Conservation (phyloP, 1,139 yeast genomes). For the Sugiyamaella grinbergsii region DNA sequence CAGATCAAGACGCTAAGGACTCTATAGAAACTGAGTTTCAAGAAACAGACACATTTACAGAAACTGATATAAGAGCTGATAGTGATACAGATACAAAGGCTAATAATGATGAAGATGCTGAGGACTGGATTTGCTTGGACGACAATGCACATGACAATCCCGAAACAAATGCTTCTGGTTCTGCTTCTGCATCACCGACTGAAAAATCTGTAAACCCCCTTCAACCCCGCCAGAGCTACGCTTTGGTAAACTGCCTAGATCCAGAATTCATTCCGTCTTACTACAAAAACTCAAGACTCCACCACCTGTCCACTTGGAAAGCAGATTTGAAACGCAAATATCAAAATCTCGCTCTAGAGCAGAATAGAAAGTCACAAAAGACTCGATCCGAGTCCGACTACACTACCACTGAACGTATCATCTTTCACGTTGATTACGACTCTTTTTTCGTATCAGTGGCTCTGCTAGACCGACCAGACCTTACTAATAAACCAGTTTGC, state of each 20-base stretch:
- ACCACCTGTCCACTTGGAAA: constrained; percentile 87
- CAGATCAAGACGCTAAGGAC: too few relatives aligned
- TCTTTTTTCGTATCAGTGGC: constrained; percentile 93
- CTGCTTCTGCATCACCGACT: background rate
- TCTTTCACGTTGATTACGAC: constrained; percentile 88
- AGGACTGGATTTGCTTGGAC: too few relatives aligned
- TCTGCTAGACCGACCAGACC: constrained; percentile 55
- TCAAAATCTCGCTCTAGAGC: constrained; percentile 46
- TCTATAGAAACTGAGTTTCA: too few relatives aligned
- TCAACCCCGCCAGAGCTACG: background rate
- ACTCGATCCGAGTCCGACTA: background rate
- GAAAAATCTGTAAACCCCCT: background rate
- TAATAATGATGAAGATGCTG: background rate
- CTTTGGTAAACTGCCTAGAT: constrained; percentile 42
- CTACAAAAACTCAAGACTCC: constrained; percentile 80
- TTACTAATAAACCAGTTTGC: constrained; percentile 63
- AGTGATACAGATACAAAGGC: background rate
- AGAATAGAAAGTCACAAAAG: constrained; percentile 17
- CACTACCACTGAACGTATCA: constrained; percentile 34
- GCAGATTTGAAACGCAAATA: constrained; percentile 68
- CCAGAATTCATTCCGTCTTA: constrained; percentile 73
- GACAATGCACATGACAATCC: too few relatives aligned
- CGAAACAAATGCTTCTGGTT: too few relatives aligned
- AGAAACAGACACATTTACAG: too few relatives aligned
- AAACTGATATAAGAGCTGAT: background rate